Evolutionary conservation across 1,139 yeast species (phyloP), one percentile per base, ranked within the genome.

Genomic region (Kodamaea ohmeri): DNA sequence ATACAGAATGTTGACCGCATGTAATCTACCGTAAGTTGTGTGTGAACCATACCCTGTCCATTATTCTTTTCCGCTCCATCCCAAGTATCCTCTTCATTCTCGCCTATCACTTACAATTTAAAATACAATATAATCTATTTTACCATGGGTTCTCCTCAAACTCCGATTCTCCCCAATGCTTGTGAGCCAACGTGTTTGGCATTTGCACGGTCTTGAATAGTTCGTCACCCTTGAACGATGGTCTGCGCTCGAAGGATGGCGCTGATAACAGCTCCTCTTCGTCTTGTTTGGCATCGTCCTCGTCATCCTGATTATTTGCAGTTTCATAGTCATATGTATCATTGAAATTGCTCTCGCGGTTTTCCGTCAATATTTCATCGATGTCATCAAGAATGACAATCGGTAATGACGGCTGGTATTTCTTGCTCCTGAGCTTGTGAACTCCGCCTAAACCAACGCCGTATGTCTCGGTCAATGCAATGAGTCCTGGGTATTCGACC

Each of bases 371-470:
- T 4, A 82, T 68, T 32, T 80, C 84, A 47, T 81, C 89, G 25
- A 83, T 61, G 35, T 72, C 78, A 53, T 84, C 94, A 41, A 78
- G 60, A 3, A 83, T 61, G 5, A 67, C 70, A 20, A 77, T 60
- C 0, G 89, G 86, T 38, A 84, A 59, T 16, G 76, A 63, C 2
- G 94, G 92, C 52, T 79, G 84, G 50, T 66, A 79, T 41, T 75
- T 63, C 45, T 65, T 64, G 22, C 79, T 68, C 36, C 71, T 58
- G 32, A 65, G 62, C 33, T 68, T 64, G 34, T 70, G 61, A 3
- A 73, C 59, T 1, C 80, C 80, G 3, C 81, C 82, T 16, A 74
- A 53, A 3, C 85, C 86, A 1, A 81, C 69, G 1, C 88, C 86
- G 53, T 78, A 83, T 35, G 67, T 67, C 43, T 68, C 76, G 15